Evolutionary conservation across 805 yeast genomes (phyloP).

Genomic region (Sugiyamaella floridensis): DNA sequence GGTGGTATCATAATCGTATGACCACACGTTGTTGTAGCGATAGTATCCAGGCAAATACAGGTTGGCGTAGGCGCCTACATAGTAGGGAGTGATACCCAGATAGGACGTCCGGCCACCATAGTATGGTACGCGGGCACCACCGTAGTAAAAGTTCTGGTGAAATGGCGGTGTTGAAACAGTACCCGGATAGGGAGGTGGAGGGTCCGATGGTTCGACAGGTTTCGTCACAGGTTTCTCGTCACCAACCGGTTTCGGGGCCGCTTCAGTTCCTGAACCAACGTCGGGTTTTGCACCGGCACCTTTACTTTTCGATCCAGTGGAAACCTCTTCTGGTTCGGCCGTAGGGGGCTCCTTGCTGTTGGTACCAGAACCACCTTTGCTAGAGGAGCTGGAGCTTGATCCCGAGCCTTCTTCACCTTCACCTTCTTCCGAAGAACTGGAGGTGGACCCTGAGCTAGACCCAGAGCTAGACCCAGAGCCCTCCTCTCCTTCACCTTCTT

Average conservation of each 20-base stretch:
- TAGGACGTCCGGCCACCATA: constrained; percentile 6
- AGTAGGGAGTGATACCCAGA: neutral
- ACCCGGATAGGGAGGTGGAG: neutral
- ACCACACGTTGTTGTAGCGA: constrained; percentile 13
- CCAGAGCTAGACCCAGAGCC: constrained; percentile 7
- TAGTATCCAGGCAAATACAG: constrained; percentile 6
- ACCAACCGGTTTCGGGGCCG: neutral
- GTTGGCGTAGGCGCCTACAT: constrained; percentile 8
- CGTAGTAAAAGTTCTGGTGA: constrained; percentile 9
- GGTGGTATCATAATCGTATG: constrained; percentile 16
- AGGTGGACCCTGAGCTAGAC: neutral
- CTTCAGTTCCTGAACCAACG: neutral
- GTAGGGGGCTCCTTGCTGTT: too few relatives aligned
- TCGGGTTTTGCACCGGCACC: neutral
- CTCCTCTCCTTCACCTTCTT: constrained; percentile 3
- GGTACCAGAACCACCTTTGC: too few relatives aligned
- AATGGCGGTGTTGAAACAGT: constrained; percentile 4
- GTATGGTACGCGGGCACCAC: constrained; percentile 12
- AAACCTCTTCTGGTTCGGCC: neutral
- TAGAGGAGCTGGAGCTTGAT: constrained; percentile 5
- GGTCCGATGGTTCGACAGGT: neutral
- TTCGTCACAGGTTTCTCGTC: neutral
- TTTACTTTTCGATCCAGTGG: neutral
- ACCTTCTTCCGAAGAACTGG: constrained; percentile 1
- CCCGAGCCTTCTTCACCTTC: constrained; percentile 4